Conservation (phyloP, 1,284 basidiomycete genomes). For the Pyrrhoderma lamaoense region DNA sequence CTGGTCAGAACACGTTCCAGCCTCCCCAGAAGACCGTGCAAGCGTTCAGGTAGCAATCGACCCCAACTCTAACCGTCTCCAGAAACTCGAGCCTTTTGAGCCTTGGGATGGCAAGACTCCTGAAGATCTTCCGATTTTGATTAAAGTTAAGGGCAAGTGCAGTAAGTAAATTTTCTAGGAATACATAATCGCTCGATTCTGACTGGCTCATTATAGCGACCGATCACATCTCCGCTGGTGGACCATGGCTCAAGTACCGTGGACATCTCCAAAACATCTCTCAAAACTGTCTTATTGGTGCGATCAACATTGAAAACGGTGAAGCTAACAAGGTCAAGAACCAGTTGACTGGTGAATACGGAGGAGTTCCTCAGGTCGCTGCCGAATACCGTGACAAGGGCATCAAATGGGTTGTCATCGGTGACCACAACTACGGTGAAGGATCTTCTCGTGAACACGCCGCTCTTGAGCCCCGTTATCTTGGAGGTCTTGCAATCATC, state of each 20-base stretch:
- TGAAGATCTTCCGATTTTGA: conserved; percentile 84
- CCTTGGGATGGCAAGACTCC: conserved; percentile 94
- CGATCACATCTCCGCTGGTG: conserved; percentile 91
- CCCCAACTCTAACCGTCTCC: conserved; percentile 90
- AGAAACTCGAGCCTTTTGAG: conserved; percentile 87
- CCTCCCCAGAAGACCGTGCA: conserved; percentile 84
- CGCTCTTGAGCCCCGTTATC: conserved; percentile 94
- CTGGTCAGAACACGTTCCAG: conserved; percentile 97
- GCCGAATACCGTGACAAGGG: conserved; percentile 85
- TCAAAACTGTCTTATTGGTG: conserved; percentile 96
- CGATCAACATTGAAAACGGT: conserved; percentile 91
- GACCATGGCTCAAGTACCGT: conserved; percentile 99
- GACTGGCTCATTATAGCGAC: conserved; percentile 41
- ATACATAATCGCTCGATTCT: conserved; percentile 8
- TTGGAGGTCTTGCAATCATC: conserved; percentile 94
- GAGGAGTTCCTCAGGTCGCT: conserved; percentile 77
- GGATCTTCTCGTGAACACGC: conserved; percentile 98
- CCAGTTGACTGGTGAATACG: conserved; percentile 84
- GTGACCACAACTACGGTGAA: conserved; percentile 96
- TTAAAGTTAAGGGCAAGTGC: conserved; percentile 99
- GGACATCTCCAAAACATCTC: conserved; percentile 99
- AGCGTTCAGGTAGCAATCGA: conserved; percentile 82
- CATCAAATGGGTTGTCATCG: conserved; percentile 93
- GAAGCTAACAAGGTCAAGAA: conserved; percentile 97
- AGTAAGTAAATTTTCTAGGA: conserved; percentile 40